Evolutionary conservation across 2,329 filamentous ascomycete species (phyloP).

Genomic region (Rutstroemia sp.): DNA sequence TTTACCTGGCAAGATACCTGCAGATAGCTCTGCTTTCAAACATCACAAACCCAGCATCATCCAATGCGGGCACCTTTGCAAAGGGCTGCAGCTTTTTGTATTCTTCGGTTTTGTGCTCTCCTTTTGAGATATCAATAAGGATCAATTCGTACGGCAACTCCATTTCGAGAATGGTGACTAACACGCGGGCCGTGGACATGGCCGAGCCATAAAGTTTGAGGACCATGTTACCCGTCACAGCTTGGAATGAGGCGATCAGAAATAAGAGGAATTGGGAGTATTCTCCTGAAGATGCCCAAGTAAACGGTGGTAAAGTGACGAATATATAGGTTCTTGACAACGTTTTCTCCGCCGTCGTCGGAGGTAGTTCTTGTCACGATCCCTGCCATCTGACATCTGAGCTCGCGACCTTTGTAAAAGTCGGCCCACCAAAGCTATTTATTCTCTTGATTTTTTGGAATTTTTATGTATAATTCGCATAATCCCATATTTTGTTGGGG

Average conservation of each 20-base stretch:
- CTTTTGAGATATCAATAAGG: slow-evolving; percentile 19
- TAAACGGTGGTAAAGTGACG: no score
- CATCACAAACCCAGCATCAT: slow-evolving; percentile 28
- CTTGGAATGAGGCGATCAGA: not conserved
- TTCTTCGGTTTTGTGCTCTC: slow-evolving; percentile 24
- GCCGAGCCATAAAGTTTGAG: not conserved
- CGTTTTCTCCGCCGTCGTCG: no score
- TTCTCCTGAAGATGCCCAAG: not conserved
- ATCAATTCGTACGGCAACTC: slow-evolving; percentile 26
- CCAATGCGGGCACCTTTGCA: slow-evolving; percentile 29
- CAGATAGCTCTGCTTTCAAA: slow-evolving; percentile 30
- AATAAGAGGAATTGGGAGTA: not conserved
- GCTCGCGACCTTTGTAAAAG: no score
- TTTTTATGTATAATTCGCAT: no score
- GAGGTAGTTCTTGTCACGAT: no score
- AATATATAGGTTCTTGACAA: no score
- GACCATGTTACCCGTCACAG: not conserved
- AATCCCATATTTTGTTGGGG: no score
- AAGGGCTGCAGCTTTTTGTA: slow-evolving; percentile 29
- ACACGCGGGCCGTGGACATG: slow-evolving; percentile 13
- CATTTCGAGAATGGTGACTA: slow-evolving; percentile 26
- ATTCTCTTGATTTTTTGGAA: no score
- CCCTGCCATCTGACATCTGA: no score
- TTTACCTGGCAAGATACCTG: slow-evolving; percentile 19
- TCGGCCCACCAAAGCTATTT: no score